Percentiles rank a stretch among this genome's conserved stretches.
phyloP scores from a whole-genome alignment of 352 stramenopile species.

The Thalassiosira hispida region DNA sequence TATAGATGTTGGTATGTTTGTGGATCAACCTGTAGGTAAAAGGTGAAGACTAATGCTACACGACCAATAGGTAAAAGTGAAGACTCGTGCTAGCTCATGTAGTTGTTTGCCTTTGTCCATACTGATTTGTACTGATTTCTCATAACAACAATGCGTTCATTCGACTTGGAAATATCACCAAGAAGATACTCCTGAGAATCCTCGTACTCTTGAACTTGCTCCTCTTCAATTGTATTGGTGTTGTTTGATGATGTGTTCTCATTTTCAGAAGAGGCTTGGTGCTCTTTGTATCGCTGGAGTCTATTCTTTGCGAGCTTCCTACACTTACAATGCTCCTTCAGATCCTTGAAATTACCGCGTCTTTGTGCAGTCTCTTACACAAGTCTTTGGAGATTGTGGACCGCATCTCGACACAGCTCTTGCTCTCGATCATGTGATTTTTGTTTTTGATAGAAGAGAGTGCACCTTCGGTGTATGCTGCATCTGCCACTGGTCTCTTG shows the following conservation, averaged over 20 bases:
- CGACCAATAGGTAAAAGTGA: too few relatives aligned
- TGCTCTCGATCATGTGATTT: background rate
- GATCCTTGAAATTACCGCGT: background rate
- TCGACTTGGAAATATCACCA: too few relatives aligned
- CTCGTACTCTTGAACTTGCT: background rate
- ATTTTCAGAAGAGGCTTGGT: background rate
- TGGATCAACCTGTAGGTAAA: too few relatives aligned
- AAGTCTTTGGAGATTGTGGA: background rate
- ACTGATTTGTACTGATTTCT: too few relatives aligned
- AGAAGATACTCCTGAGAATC: background rate
- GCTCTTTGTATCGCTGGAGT: background rate
- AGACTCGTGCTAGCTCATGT: too few relatives aligned
- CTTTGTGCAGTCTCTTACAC: background rate
- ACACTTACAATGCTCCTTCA: background rate
- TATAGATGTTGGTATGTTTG: too few relatives aligned
- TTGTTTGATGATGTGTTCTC: background rate
- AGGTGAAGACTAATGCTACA: too few relatives aligned
- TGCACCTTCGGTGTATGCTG: background rate
- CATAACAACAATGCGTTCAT: too few relatives aligned
- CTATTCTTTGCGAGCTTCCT: background rate
- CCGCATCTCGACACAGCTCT: background rate
- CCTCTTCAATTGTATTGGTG: background rate
- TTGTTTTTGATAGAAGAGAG: background rate
- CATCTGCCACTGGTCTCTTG: background rate
- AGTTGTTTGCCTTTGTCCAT: too few relatives aligned